Base-by-base conservation (phyloP, 1,284 basidiomycete genomes). In the Naganishia sp. region DNA sequence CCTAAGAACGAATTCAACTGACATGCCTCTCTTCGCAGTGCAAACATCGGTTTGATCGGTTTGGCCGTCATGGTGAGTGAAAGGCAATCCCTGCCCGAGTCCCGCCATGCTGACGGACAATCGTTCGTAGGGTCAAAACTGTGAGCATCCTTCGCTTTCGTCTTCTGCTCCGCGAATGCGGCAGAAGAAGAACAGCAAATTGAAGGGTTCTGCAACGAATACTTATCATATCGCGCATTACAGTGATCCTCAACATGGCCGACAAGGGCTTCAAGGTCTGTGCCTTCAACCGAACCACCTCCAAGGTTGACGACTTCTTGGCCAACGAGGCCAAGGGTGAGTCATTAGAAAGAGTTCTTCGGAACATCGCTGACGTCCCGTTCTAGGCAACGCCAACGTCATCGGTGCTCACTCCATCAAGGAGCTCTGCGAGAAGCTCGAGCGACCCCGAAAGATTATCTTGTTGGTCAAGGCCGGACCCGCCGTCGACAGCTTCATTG, bases 181-280 rank as follows among this genome's bases (percentile, higher is more conserved):
- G 35, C 52, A 54, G 2, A 21, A 32, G 18, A 10, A 13, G 11
- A 5, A 42, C 9, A 11, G 23, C 41, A 25, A 15, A 43, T 6
- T 31, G 32, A n/a, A 21, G 53, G 7, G 41, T 21, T 23, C 28
- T 6, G n/a, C 46, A 45, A 39, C 23, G 11, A 43, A n/a, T 47
- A 15, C 39, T 61, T 6, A 42, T 43, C 11, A 31, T 7, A n/a
- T 25, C 9, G n/a, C 42, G 21, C 18, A 17, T 17, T 13, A 15
- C 45, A 66, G 64, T 64, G 66, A 94, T 96, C 80, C 84, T 96
- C 73, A 96, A 96, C 85, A 96, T 96, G 90, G 94, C 94, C 80
- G 95, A 98, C 86, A 98, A 99, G 84, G 96, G 96, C 62, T 99
- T 94, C 84, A 94, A 83, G 72, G 96, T 99, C 75, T 89, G 92